Base-by-base conservation (phyloP, 108 stramenopile species). In the Cyclotella cryptica region DNA sequence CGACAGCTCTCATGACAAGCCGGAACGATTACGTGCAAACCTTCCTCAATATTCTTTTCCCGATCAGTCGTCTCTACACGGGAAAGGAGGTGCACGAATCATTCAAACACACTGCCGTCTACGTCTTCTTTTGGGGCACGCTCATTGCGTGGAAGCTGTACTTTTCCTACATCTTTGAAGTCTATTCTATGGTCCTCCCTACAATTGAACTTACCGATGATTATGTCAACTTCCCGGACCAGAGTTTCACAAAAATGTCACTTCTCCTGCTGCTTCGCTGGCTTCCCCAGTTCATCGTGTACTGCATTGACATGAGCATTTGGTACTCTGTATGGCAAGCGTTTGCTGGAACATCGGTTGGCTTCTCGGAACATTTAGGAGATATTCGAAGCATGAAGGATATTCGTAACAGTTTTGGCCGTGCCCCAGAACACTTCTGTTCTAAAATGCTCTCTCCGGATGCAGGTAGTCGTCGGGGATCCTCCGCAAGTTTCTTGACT, bases 251-350 rank as follows among this genome's bases (percentile, higher is more conserved):
- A 13, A 89, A 88, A 75, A 92, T 94, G 91, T 73, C 78, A 26
- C 80, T 96, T 30, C 72, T 97, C 35, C 79, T 98, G 24, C 79
- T 85, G 0, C 79, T 98, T 75, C 82, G 97, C 41, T 99, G 98
- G 98, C 68, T 91, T 27, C 98, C 98, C 1, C 96, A 97, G 61
- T 96, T 97, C 75, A 79, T 96, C 72, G 96, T 99, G 10, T 99
- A 97, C 84, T 71, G 96, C 55, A 97, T 99, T 69, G 98, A 99
- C 74, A 96, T 90, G 90, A 92, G 92, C 60, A 99, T 99, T 71
- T 97, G 97, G 96, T 99, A 97, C 67, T 90, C 97, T 22, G 90
- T 93, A 19, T 97, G 96, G 97, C 92, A 96, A 74, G 94, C 97
- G 12, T 92, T 97, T 79, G 96, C 94, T 35, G 98, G 98, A 67